A percentile compares a stretch with the other conserved stretches of the same genome.
phyloP scores from a whole-genome alignment of 83 land plant species.

The Diphasiastrum complanatum region DNA sequence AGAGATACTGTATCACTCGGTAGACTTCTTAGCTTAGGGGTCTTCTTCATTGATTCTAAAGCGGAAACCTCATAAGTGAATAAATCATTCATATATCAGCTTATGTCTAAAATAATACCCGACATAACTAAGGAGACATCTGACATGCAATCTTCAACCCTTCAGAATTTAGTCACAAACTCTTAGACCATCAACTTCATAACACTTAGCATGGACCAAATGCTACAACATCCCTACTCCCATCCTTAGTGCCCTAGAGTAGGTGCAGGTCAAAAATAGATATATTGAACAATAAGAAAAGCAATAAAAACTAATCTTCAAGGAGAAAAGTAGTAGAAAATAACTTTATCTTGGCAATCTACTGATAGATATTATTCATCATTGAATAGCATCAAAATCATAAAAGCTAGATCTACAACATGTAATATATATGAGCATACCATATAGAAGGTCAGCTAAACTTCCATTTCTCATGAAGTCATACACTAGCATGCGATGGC shows the following conservation, averaged over 20 bases:
- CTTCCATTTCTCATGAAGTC: constrained; percentile 35
- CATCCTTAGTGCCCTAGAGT: too few species aligned
- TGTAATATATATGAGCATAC: constrained; percentile 16
- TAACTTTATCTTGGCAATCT: too few species aligned
- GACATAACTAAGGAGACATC: too few species aligned
- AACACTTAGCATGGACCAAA: too few species aligned
- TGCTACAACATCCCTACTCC: too few species aligned
- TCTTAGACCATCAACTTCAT: too few species aligned
- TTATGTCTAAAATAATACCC: neutral
- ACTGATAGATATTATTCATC: too few species aligned
- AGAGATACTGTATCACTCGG: too few species aligned
- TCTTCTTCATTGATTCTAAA: too few species aligned
- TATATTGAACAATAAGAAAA: neutral
- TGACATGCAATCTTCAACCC: neutral
- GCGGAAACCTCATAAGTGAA: too few species aligned
- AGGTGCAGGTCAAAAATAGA: neutral
- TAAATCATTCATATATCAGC: neutral
- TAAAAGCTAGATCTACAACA: neutral
- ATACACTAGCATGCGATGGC: constrained; percentile 29
- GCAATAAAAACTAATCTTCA: neutral
- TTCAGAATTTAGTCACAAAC: neutral
- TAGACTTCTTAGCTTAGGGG: too few species aligned
- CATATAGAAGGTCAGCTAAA: constrained; percentile 16
- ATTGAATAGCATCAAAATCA: neutral
- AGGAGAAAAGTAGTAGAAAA: neutral